These are phyloP conservation scores for Euphorbia peplus DNA, from an alignment of 345 rosid species.

Conservation along the genomic window DNA sequence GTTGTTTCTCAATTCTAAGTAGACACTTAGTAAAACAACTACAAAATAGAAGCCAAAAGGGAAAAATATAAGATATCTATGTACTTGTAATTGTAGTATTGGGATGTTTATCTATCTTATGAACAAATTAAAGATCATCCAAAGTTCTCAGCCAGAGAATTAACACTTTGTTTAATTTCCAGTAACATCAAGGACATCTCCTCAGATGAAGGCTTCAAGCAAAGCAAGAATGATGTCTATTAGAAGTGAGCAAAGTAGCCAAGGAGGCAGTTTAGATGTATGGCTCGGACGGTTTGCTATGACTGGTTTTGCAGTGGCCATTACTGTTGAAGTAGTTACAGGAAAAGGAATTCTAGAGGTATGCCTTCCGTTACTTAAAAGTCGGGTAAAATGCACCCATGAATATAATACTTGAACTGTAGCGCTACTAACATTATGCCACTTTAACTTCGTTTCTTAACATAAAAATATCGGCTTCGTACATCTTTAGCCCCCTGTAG, in stretches of 20 bases:
- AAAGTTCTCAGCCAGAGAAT: not conserved
- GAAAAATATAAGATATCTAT: no score
- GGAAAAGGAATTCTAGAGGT: conserved; percentile 95
- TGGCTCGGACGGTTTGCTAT: conserved; percentile 94
- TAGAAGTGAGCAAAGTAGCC: conserved; percentile 65
- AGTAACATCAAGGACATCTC: conserved; percentile 37
- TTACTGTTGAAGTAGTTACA: conserved; percentile 68
- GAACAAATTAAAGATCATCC: not conserved
- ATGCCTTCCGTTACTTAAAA: not conserved
- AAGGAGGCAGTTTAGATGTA: conserved; percentile 56
- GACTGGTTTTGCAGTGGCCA: conserved; percentile 81
- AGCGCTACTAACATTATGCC: no score
- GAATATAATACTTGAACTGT: no score
- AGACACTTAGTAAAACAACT: no score
- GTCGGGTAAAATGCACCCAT: not conserved
- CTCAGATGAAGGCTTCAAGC: conserved; percentile 27
- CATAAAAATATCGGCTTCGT: no score
- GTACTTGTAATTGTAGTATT: not conserved
- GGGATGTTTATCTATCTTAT: not conserved
- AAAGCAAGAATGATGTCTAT: conserved; percentile 47
- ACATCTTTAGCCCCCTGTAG: no score
- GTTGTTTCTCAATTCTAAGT: no score
- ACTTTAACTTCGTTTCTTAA: no score
- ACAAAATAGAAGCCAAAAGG: no score
- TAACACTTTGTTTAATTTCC: conserved; percentile 23